Percentiles rank a stretch among this genome's conserved stretches.
phyloP scores from a whole-genome alignment of 2,329 filamentous ascomycete species.

The Claviceps humidiphila region DNA sequence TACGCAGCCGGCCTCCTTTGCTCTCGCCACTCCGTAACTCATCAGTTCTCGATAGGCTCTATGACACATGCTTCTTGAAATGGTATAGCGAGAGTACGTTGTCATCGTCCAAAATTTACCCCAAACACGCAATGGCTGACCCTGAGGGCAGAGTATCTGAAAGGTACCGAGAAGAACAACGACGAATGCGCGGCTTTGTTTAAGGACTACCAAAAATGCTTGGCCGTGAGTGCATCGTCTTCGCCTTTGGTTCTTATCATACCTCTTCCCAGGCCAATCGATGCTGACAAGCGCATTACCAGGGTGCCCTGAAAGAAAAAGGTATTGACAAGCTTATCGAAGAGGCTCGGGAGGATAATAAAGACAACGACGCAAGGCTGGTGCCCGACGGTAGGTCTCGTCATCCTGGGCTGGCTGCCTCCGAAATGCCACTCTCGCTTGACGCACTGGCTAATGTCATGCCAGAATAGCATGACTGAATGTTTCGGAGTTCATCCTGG shows the following conservation, averaged over 20 bases:
- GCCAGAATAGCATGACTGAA: neutral
- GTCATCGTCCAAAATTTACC: neutral
- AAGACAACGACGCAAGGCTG: slow-evolving; percentile 60
- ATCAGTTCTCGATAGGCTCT: slow-evolving; percentile 45
- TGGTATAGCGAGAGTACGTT: slow-evolving; percentile 96
- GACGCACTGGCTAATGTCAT: neutral
- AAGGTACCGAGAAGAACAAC: slow-evolving; percentile 68
- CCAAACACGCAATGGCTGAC: neutral
- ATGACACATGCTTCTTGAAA: slow-evolving; percentile 95
- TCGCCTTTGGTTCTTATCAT: neutral
- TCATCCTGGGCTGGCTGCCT: neutral
- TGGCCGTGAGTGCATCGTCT: slow-evolving; percentile 44
- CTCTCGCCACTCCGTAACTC: slow-evolving; percentile 1
- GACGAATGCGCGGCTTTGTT: slow-evolving; percentile 78
- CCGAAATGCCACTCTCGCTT: neutral
- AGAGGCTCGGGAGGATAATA: slow-evolving; percentile 79
- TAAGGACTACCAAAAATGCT: slow-evolving; percentile 74
- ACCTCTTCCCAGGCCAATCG: neutral
- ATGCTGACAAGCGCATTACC: slow-evolving; percentile 2
- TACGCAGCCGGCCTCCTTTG: slow-evolving; percentile 29
- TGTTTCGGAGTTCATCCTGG: neutral
- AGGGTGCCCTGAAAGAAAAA: slow-evolving; percentile 76
- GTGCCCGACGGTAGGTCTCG: slow-evolving; percentile 26
- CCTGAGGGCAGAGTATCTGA: slow-evolving; percentile 60
- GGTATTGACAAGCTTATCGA: slow-evolving; percentile 90